These are phyloP conservation scores for Fraxinus excelsior DNA, from an alignment of 257 asterid genomes.

Conservation along the genomic window DNA sequence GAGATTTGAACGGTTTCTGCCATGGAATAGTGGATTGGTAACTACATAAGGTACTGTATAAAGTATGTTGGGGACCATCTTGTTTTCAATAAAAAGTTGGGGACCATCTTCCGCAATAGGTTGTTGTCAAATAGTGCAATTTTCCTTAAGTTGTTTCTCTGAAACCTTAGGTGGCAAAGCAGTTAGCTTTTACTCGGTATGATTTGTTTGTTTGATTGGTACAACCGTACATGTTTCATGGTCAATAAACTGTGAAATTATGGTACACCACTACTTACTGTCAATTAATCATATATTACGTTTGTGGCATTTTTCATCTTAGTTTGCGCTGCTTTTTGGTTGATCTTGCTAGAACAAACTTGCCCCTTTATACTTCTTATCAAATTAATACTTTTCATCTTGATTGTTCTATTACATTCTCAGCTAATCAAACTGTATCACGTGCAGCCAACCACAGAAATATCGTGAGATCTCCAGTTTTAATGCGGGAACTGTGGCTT, in stretches of 20 bases:
- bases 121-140: not conserved
- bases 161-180: not conserved
- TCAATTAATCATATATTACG: not conserved
- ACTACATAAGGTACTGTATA: too few species aligned
- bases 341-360: not conserved
- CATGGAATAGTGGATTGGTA: not conserved
- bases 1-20: not conserved
- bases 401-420: slow-evolving; percentile 3
- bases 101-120: not conserved
- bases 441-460: slow-evolving; percentile 92
- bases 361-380: not conserved
- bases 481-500: slow-evolving; percentile 99
- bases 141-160: not conserved
- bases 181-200: not conserved
- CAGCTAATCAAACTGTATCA: slow-evolving; percentile 28
- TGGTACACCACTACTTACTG: not conserved
- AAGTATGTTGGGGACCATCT: not conserved
- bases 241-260: not conserved
- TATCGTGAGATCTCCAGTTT: slow-evolving; percentile 80
- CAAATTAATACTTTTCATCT: slow-evolving; percentile 2
- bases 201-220: not conserved
- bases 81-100: too few species aligned
- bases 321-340: not conserved
- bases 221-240: not conserved
- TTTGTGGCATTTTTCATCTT: not conserved